Percentiles rank a stretch among this genome's conserved stretches.
Conservation (phyloP, 768 basidiomycete genomes). For the Lactifluus subvellereus region DNA sequence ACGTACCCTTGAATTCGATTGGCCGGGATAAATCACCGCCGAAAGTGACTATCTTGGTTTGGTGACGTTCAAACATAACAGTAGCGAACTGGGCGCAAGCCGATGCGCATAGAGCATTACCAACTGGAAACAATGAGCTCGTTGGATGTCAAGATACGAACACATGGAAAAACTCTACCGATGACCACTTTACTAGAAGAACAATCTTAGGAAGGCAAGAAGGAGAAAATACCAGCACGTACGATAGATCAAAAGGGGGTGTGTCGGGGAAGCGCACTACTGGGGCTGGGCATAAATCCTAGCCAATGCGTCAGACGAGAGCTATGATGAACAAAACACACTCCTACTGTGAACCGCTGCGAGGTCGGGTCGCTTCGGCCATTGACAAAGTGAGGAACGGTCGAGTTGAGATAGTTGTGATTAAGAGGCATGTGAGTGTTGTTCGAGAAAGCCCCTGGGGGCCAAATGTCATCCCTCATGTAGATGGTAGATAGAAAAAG, state of each 20-base stretch:
- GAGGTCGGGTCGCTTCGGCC: constrained; percentile 30
- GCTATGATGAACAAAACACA: neutral
- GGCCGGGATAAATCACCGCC: constrained; percentile 32
- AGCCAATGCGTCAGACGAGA: neutral
- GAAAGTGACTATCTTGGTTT: constrained; percentile 44
- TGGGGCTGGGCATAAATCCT: constrained; percentile 34
- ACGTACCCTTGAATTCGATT: constrained; percentile 39
- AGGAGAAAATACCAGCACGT: neutral
- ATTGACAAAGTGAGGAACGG: constrained; percentile 29
- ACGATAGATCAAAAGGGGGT: constrained; percentile 20
- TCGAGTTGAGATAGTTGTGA: constrained; percentile 32
- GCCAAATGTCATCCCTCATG: neutral
- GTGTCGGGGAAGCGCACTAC: neutral
- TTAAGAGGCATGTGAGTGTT: constrained; percentile 26
- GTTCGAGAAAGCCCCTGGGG: constrained; percentile 28
- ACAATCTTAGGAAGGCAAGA: neutral
- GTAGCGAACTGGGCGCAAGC: constrained; percentile 53
- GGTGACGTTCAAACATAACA: constrained; percentile 46
- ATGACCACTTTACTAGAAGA: constrained; percentile 16
- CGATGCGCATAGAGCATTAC: constrained; percentile 39
- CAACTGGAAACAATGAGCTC: neutral
- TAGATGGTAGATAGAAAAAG: neutral
- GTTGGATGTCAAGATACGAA: neutral
- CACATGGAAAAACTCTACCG: neutral
- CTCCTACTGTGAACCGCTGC: constrained; percentile 32